Evolutionary conservation across 2,329 filamentous ascomycete genomes (phyloP), one percentile per base, ranked within the genome.

Genomic region (Neofusicoccum sp.): DNA sequence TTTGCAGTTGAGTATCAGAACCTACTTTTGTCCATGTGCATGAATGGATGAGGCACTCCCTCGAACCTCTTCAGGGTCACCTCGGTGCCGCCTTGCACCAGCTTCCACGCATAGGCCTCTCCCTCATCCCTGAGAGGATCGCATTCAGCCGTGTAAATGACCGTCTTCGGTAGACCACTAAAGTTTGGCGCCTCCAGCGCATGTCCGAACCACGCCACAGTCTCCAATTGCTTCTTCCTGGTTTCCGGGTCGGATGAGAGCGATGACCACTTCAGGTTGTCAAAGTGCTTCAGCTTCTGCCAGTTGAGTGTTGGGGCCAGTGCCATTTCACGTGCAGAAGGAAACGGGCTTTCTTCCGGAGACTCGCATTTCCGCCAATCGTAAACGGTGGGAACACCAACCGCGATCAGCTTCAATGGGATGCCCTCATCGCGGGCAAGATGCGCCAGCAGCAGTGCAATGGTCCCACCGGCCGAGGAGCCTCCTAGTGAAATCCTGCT

Each of bases 11-110:
- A 6, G 9, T 11, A 2, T 41, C 6, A n/a, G 14, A 41, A 11
- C 4, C 16, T 47, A 47, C 44, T 26, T 47, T 47, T 47, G 44
- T 51, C 16, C 51, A 56, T 57, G 20, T 57, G 51, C 51, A 57
- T 57, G 51, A 44, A 57, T 1, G 36, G 36, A 5, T 44, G 51
- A 11, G 51, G 51, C 26, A 44, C 26, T 20, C 38, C 38, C 7
- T 57, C 16, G n/a, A 57, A 57, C 16, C 12, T 44, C 38, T 33
- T 56, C 31, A 56, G 7, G 7, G 38, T 43, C n/a, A 56, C 34
- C 7, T 56, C 51, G 12, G 9, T 33, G 16, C 36, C 34, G 5
- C 5, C 36, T 20, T 43, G 8, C 31, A 31, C 34, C 20, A 40
- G 28, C 24, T 56, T 41, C 8, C 34, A 30, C 9, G 51, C 28